Base-by-base conservation (phyloP, 1,284 basidiomycete species). In the Pholiota adiposa region DNA sequence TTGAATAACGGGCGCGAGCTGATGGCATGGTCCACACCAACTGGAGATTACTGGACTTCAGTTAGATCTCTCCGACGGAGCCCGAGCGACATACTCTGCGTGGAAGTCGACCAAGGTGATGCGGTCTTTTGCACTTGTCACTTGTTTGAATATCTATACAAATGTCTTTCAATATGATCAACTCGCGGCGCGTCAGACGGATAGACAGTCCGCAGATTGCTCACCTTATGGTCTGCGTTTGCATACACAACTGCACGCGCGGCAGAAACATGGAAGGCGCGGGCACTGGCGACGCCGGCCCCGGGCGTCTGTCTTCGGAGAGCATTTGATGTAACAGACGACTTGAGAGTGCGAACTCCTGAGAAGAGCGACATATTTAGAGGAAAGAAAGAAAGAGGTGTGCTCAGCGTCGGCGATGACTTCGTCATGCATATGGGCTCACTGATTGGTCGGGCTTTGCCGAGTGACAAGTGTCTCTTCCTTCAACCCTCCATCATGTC, bases 31-130 rank as follows among this genome's bases (percentile, higher is more conserved):
- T 25, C 79, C 76, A 65, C 90, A 92, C 90, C 90, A 92, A 61
- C 90, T 92, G 66, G 31, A 55, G 14, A 38, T 25, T 19, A 18
- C 23, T 38, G 7, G 36, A 11, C 4, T 19, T 54, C n/a, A 21
- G 25, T 43, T 4, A 44, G 27, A 33, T 8, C 12, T 8, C 19
- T 34, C 48, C 40, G 38, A 44, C 16, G 23, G 25, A 31, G 14
- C 14, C 50, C 34, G 61, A 34, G 41, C 18, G 14, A 79, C 86
- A 48, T 66, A 90, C 90, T 90, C 83, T 50, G 90, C 90, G 67
- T 90, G 88, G 65, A 92, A 92, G 66, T 92, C 90, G 12, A 90
- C 88, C 5, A 92, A 74, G 31, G 89, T 82, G 33, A 89, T 72
- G 58, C 83, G 82, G 59, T 83, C 79, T 60, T 78, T 77, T 25